Conservation (phyloP, 1,284 basidiomycete species). For the Neotropicomus parvogracilis region DNA sequence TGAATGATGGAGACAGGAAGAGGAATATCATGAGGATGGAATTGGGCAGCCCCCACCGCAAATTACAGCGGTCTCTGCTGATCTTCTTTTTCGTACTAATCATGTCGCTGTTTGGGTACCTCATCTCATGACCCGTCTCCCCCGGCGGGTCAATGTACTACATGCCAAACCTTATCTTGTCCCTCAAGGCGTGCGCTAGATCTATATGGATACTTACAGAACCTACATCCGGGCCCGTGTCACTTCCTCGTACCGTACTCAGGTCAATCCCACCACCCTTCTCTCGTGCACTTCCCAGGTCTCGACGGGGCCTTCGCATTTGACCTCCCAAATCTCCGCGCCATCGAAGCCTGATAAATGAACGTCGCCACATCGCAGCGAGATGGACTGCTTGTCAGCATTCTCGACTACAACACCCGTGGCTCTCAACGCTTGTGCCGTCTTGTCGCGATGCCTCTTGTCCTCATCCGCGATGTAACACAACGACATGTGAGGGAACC, state of each 20-base stretch:
- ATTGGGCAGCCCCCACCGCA: slow-evolving; percentile 3
- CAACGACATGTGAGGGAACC: slow-evolving; percentile 66
- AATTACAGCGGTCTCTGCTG: slow-evolving; percentile 4
- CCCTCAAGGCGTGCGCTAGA: background rate
- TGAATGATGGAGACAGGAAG: slow-evolving; percentile 23
- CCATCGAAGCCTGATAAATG: slow-evolving; percentile 46
- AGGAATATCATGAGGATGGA: slow-evolving; percentile 21
- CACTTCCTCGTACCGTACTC: background rate
- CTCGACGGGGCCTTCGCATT: slow-evolving; percentile 61
- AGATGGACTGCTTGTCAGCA: slow-evolving; percentile 27
- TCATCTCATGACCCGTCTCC: background rate
- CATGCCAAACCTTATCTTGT: background rate
- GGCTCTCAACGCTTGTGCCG: slow-evolving; percentile 37
- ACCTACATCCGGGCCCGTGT: background rate
- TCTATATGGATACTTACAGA: background rate
- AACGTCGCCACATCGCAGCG: slow-evolving; percentile 33
- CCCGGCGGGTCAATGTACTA: too few relatives aligned
- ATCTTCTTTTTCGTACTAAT: slow-evolving; percentile 11
- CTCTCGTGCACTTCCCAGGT: slow-evolving; percentile 51
- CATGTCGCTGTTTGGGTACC: slow-evolving; percentile 7
- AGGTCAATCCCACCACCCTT: slow-evolving; percentile 34
- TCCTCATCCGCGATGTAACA: slow-evolving; percentile 66
- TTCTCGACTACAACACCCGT: slow-evolving; percentile 32
- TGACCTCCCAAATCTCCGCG: slow-evolving; percentile 58
- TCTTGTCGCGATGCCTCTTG: slow-evolving; percentile 35